Percentiles rank a stretch among this genome's conserved stretches.
These are phyloP conservation scores for Hippophae gyantsensis DNA, from an alignment of 306 rosid genomes.

Conservation along the genomic window DNA sequence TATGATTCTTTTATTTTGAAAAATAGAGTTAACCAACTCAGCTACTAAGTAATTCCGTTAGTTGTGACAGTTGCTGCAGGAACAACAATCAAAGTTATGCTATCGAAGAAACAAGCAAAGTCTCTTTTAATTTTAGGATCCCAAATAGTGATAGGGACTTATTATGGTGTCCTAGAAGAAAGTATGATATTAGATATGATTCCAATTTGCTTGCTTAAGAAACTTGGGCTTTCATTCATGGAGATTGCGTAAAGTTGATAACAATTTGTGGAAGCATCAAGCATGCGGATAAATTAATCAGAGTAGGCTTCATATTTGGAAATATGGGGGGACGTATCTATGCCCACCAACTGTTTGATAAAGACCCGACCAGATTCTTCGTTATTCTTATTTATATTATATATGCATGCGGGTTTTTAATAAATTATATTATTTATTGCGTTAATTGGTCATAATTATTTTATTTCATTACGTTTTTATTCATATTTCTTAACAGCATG, in stretches of 20 bases:
- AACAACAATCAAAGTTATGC: too few relatives aligned
- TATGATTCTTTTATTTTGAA: too few relatives aligned
- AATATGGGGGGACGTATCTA: conserved; percentile 29
- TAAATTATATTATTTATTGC: neutral
- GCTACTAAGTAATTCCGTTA: too few relatives aligned
- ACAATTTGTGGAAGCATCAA: conserved; percentile 18
- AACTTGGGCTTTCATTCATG: conserved; percentile 16
- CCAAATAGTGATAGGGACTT: too few relatives aligned
- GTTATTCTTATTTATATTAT: neutral
- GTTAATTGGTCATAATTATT: too few relatives aligned
- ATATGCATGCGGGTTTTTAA: conserved; percentile 15
- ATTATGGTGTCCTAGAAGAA: too few relatives aligned
- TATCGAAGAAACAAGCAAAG: too few relatives aligned
- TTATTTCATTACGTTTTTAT: too few relatives aligned
- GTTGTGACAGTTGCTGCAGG: too few relatives aligned
- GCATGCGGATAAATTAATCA: conserved; percentile 17
- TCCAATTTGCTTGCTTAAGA: conserved; percentile 28
- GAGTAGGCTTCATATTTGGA: conserved; percentile 9
- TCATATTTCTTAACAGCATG: too few relatives aligned
- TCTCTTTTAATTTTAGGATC: too few relatives aligned
- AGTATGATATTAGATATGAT: conserved; percentile 9
- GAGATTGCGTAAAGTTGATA: conserved; percentile 17
- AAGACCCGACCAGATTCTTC: conserved; percentile 6
- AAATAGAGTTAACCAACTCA: too few relatives aligned
- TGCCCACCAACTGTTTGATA: conserved; percentile 10